Evolutionary conservation across 1,284 basidiomycete species (phyloP).

Genomic region (Hemileia vastatrix): DNA sequence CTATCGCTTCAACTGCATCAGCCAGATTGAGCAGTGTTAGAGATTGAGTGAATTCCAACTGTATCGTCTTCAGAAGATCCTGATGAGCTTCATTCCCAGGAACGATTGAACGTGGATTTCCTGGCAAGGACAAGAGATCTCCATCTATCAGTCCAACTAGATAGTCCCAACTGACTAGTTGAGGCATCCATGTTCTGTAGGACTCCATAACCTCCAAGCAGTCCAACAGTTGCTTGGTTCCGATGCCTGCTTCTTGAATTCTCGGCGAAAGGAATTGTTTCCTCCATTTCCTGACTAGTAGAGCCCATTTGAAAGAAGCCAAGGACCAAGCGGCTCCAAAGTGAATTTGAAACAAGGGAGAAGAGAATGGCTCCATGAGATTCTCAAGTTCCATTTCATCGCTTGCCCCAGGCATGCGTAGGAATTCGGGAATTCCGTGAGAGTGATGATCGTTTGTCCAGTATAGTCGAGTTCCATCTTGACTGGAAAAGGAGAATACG

Average conservation of each 20-base stretch:
- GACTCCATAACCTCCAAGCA: background rate
- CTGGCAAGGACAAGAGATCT: too few relatives aligned
- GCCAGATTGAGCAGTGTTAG: too few relatives aligned
- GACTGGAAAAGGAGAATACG: background rate
- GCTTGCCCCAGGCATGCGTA: background rate
- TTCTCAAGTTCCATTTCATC: background rate
- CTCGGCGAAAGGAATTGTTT: background rate
- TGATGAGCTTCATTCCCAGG: background rate
- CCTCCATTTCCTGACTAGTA: background rate
- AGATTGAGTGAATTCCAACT: too few relatives aligned
- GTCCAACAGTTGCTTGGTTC: background rate
- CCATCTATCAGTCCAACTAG: background rate
- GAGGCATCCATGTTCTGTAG: background rate
- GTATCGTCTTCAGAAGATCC: background rate
- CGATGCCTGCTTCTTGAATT: background rate
- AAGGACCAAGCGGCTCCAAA: too few relatives aligned
- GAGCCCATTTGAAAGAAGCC: background rate
- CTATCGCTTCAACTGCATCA: too few relatives aligned
- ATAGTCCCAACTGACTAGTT: background rate
- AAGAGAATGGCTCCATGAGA: too few relatives aligned
- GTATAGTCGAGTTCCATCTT: background rate
- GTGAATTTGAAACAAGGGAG: too few relatives aligned
- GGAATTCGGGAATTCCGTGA: background rate
- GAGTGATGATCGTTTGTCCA: background rate
- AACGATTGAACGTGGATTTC: background rate